Evolutionary conservation across 176 grass and related monocot species (phyloP).

Genomic region (Triticum turgidum): DNA sequence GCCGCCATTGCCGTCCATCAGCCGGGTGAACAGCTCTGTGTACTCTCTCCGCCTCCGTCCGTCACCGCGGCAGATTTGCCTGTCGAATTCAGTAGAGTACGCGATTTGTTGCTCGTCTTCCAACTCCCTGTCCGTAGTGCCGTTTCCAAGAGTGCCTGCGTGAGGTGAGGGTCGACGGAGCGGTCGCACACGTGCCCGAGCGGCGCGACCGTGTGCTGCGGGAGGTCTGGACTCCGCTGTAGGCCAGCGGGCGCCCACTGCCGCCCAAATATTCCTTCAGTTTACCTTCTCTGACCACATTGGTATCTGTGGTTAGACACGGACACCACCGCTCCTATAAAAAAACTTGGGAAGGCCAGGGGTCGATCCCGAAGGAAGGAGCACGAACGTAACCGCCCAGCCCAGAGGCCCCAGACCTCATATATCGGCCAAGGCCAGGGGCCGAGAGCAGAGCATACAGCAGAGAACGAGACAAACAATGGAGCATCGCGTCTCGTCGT

Average conservation of each 20-base stretch:
- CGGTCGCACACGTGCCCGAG: not conserved
- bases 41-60: too few relatives aligned
- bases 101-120: too few relatives aligned
- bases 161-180: too few relatives aligned
- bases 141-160: too few relatives aligned
- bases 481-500: not conserved
- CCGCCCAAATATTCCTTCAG: not conserved
- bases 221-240: not conserved
- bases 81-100: too few relatives aligned
- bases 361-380: not conserved
- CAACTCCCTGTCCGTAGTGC: too few relatives aligned
- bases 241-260: conserved; percentile 3
- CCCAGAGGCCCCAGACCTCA: not conserved
- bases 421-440: not conserved
- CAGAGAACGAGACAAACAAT: not conserved
- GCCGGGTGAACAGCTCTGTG: too few relatives aligned
- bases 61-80: too few relatives aligned
- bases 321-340: not conserved
- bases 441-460: not conserved
- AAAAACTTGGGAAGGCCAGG: not conserved
- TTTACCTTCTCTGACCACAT: too few relatives aligned
- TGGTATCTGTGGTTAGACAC: not conserved
- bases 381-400: not conserved
- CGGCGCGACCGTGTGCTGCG: not conserved
- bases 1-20: too few relatives aligned